These are phyloP conservation scores for Batrachochytrium dendrobatidis DNA, from an alignment of 371 early-diverging fungal genomes.

Conservation along the genomic window DNA sequence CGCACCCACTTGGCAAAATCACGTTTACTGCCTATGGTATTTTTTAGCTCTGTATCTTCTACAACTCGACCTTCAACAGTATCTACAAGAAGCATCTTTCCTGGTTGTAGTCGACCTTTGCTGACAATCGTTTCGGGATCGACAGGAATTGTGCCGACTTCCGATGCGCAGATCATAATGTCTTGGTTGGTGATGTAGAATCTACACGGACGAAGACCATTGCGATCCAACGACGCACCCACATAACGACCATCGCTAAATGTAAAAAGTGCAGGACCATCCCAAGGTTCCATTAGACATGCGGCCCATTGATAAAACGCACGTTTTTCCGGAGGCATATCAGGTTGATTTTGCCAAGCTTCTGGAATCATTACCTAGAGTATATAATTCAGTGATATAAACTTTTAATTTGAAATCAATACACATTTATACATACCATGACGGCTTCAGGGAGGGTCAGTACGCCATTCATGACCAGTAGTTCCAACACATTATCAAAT, in stretches of 20 bases:
- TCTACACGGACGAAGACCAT: constrained; percentile 94
- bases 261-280: constrained; percentile 94
- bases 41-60: constrained; percentile 84
- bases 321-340: constrained; percentile 77
- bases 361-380: constrained; percentile 96
- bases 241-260: constrained; percentile 94
- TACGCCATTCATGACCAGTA: constrained; percentile 82
- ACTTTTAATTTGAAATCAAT: constrained; percentile 5
- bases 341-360: constrained; percentile 88
- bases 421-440: too few relatives aligned
- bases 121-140: constrained; percentile 70
- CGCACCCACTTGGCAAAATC: constrained; percentile 81
- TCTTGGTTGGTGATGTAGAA: constrained; percentile 87
- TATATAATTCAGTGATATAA: too few relatives aligned
- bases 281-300: constrained; percentile 96
- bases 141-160: constrained; percentile 84
- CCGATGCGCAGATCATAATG: constrained; percentile 94
- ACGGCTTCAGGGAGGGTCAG: constrained; percentile 89
- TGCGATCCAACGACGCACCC: constrained; percentile 92
- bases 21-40: constrained; percentile 54
- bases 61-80: constrained; percentile 86
- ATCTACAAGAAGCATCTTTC: constrained; percentile 93
- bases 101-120: constrained; percentile 94
- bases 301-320: constrained; percentile 95
- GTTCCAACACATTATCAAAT: constrained; percentile 91